Conservation (phyloP, 1,139 yeast species). For the Petasospora rhodanensis region DNA sequence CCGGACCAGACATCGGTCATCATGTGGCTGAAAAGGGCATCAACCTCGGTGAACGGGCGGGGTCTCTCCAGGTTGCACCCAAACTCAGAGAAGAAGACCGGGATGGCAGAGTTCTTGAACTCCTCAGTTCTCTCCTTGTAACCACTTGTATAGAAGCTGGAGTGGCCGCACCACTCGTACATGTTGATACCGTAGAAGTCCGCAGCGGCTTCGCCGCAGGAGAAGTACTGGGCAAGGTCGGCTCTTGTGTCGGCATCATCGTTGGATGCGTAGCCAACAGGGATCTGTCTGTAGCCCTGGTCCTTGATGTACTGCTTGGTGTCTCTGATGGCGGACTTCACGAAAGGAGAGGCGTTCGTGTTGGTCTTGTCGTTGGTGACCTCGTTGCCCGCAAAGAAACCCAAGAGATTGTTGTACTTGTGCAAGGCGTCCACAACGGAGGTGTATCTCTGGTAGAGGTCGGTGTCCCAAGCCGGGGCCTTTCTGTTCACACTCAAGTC, state of each 20-base stretch:
- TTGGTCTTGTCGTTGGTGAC: slow-evolving; percentile 48
- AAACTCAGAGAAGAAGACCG: slow-evolving; percentile 57
- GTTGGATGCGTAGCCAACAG: slow-evolving; percentile 60
- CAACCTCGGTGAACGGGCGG: slow-evolving; percentile 66
- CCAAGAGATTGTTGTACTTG: slow-evolving; percentile 45
- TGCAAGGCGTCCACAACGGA: slow-evolving; percentile 49
- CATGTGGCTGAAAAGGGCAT: slow-evolving; percentile 50
- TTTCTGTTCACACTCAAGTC: slow-evolving; percentile 45
- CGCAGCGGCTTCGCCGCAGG: slow-evolving; percentile 39
- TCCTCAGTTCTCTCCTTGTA: slow-evolving; percentile 50
- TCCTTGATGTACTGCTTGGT: slow-evolving; percentile 42
- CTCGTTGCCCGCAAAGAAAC: slow-evolving; percentile 61
- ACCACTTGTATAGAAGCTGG: slow-evolving; percentile 52
- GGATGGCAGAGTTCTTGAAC: slow-evolving; percentile 44
- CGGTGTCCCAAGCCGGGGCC: slow-evolving; percentile 47
- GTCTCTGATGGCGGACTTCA: slow-evolving; percentile 60
- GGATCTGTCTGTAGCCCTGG: slow-evolving; percentile 43
- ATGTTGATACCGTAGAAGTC: slow-evolving; percentile 60
- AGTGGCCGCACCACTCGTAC: slow-evolving; percentile 69
- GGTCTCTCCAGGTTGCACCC: slow-evolving; percentile 54
- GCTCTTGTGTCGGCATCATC: slow-evolving; percentile 52
- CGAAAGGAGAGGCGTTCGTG: slow-evolving; percentile 53
- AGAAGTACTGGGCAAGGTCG: slow-evolving; percentile 43
- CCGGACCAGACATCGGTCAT: slow-evolving; percentile 89
- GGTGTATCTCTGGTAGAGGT: slow-evolving; percentile 63